Percentiles rank a stretch among this genome's conserved stretches.
phyloP scores from a whole-genome alignment of 2,329 filamentous ascomycete species.

The Coniochaeta ligniaria region DNA sequence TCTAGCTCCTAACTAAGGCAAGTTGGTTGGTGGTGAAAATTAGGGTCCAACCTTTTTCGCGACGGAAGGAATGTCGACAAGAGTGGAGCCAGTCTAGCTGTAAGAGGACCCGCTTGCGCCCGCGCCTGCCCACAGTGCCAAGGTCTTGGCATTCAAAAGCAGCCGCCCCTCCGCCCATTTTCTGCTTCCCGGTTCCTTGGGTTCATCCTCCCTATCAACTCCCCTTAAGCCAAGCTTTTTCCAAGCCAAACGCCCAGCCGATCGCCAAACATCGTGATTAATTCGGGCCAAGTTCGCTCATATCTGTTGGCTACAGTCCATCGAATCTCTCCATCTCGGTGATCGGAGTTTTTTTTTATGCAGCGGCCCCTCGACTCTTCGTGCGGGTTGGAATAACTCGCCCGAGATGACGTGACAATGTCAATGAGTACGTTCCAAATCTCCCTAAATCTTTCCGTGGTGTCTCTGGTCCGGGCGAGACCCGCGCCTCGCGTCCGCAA shows the following conservation, averaged over 20 bases:
- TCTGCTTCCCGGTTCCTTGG: conserved; percentile 1
- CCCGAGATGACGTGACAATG: conserved; percentile 1
- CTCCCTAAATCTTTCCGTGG: background rate
- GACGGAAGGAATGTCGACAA: background rate
- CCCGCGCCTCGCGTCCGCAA: background rate
- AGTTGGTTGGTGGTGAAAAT: too few relatives aligned
- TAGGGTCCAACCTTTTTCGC: too few relatives aligned
- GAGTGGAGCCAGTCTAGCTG: background rate
- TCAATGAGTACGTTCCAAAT: conserved; percentile 2
- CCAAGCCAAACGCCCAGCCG: conserved; percentile 1
- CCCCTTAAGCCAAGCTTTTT: conserved; percentile 1
- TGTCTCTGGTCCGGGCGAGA: background rate
- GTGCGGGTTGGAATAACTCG: background rate
- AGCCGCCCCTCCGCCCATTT: background rate
- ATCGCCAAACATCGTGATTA: background rate
- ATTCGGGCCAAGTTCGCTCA: background rate
- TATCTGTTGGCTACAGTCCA: background rate
- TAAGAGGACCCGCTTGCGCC: background rate
- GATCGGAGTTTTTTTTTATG: background rate
- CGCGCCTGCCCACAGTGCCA: background rate
- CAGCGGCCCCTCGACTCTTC: background rate
- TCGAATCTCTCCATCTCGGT: background rate
- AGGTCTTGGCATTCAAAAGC: conserved; percentile 3
- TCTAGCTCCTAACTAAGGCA: too few relatives aligned
- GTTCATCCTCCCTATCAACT: background rate